A percentile compares a stretch with the other conserved stretches of the same genome.
These are phyloP conservation scores for Pseudocercospora cruenta DNA, from an alignment of 2,329 filamentous ascomycete genomes.

Conservation along the genomic window DNA sequence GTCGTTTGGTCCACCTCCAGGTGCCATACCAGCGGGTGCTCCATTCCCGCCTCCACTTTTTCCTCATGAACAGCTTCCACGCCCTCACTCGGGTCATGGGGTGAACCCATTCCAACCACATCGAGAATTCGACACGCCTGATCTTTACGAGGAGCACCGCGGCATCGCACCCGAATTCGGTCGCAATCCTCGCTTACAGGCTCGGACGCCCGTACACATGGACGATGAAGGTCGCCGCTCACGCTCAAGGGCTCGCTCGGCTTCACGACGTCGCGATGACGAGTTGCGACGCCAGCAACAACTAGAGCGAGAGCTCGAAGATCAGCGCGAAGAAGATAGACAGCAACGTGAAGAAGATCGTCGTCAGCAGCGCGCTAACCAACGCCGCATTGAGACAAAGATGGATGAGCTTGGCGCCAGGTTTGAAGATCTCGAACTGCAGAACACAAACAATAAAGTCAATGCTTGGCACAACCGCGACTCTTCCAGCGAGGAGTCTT, in stretches of 20 bases:
- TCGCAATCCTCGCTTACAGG: neutral
- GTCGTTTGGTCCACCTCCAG: constrained; percentile 2
- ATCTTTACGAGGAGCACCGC: constrained; percentile 13
- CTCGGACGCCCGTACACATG: neutral
- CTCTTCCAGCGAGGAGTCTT: neutral
- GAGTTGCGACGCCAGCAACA: neutral
- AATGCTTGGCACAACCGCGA: neutral
- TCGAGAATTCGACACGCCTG: constrained; percentile 8
- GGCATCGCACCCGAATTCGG: neutral
- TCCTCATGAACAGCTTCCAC: constrained; percentile 1
- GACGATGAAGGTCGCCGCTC: neutral
- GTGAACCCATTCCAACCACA: constrained; percentile 14
- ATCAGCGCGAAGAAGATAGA: neutral
- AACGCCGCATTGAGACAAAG: neutral
- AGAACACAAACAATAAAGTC: neutral
- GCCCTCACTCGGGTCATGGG: constrained; percentile 1
- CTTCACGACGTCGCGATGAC: neutral
- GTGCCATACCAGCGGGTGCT: neutral
- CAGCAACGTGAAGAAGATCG: neutral
- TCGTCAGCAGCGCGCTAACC: neutral
- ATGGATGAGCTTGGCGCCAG: neutral
- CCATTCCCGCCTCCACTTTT: constrained; percentile 2
- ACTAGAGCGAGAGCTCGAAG: neutral
- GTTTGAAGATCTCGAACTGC: neutral
- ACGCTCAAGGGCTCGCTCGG: neutral